phyloP scores from a whole-genome alignment of 2,329 filamentous ascomycete genomes.

The Penicillium sp. region DNA sequence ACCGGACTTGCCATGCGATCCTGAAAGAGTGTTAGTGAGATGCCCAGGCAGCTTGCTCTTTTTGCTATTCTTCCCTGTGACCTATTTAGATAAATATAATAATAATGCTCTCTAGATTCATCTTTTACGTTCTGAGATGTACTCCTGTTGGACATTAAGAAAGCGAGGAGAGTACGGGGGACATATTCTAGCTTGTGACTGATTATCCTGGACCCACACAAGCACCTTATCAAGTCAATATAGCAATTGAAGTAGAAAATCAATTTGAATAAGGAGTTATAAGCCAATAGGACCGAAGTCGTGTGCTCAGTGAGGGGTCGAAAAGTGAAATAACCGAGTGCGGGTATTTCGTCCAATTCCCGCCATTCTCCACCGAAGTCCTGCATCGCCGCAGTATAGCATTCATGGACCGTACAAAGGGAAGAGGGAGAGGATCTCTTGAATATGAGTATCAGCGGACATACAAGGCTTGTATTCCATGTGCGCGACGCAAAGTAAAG shows the following conservation, averaged over 20 bases:
- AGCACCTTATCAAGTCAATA: too few relatives aligned
- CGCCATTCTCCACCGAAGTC: neutral
- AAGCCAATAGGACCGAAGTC: too few relatives aligned
- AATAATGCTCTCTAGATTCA: neutral
- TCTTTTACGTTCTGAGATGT: neutral
- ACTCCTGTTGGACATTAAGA: neutral
- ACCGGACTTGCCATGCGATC: too few relatives aligned
- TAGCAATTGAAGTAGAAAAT: too few relatives aligned
- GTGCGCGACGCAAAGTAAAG: constrained; percentile 40
- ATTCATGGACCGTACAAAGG: neutral
- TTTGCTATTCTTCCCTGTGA: neutral
- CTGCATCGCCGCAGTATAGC: neutral
- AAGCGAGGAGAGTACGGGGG: neutral
- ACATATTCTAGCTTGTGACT: too few relatives aligned
- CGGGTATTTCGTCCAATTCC: neutral
- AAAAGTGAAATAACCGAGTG: neutral
- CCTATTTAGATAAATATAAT: neutral
- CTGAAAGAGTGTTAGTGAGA: neutral
- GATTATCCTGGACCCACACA: too few relatives aligned
- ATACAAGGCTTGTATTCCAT: constrained; percentile 44
- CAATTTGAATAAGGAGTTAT: too few relatives aligned
- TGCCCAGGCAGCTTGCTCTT: neutral
- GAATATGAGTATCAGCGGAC: constrained; percentile 37
- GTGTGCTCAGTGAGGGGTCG: neutral
- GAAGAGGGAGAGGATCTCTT: neutral